Conservation (phyloP, 768 basidiomycete genomes). For the Epithele typhae region DNA sequence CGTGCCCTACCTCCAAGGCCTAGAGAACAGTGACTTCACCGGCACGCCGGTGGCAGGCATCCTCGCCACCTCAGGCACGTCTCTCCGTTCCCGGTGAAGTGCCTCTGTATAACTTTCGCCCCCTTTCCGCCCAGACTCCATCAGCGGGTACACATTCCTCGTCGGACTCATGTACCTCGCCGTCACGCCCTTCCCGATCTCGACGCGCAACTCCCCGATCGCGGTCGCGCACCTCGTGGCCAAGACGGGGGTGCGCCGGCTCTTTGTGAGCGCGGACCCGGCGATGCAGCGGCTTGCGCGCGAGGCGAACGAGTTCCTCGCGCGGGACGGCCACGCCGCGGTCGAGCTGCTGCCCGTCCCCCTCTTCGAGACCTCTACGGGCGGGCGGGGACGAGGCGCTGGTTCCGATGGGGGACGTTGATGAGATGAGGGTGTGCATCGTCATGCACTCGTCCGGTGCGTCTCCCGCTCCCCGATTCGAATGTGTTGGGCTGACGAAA, state of each 20-base stretch:
- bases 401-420: not conserved
- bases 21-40: conserved; percentile 1
- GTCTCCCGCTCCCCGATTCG: conserved; percentile 18
- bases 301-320: conserved; percentile 12
- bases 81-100: conserved; percentile 1
- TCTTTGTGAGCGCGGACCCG: conserved; percentile 21
- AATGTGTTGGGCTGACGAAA: not conserved
- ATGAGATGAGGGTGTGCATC: conserved; percentile 18
- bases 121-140: conserved; percentile 19
- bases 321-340: not conserved
- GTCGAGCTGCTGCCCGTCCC: conserved; percentile 14
- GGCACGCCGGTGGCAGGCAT: conserved; percentile 24
- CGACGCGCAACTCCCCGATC: conserved; percentile 29
- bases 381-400: not conserved
- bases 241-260: conserved; percentile 17
- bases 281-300: conserved; percentile 15
- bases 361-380: conserved; percentile 17
- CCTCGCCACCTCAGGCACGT: conserved; percentile 1
- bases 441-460: conserved; percentile 19
- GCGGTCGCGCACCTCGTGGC: conserved; percentile 33
- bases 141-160: conserved; percentile 11
- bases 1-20: conserved; percentile 6
- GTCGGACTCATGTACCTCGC: conserved; percentile 19
- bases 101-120: not conserved
- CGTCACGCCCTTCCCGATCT: conserved; percentile 29